phyloP scores from a whole-genome alignment of 1,139 yeast genomes.

The Groenewaldozyma auringiensis region DNA sequence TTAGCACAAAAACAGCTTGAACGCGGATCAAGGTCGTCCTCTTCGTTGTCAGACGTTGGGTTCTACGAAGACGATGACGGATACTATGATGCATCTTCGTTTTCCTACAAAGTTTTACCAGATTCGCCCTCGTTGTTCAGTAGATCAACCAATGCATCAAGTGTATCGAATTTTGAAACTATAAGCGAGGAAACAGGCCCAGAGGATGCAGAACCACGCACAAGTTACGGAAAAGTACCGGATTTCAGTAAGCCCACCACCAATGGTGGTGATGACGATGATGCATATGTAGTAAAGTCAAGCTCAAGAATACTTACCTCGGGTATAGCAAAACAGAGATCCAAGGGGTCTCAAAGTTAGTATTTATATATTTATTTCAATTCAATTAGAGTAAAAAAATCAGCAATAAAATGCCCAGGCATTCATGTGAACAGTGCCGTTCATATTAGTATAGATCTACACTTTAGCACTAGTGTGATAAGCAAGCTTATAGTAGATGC shows the following conservation, averaged over 20 bases:
- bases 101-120: background rate
- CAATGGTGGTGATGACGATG: background rate
- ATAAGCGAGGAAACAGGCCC: background rate
- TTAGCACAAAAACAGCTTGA: background rate
- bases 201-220: background rate
- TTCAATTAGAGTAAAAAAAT: too few species aligned
- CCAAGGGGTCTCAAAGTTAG: background rate
- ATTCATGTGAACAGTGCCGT: too few species aligned
- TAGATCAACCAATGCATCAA: background rate
- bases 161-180: background rate
- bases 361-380: background rate
- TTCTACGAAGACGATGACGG: slow-evolving; percentile 4
- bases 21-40: background rate
- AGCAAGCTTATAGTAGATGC: background rate
- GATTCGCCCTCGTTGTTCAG: background rate
- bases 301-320: background rate
- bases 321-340: background rate
- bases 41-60: background rate
- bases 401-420: too few species aligned
- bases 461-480: background rate
- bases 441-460: too few species aligned
- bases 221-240: too few species aligned
- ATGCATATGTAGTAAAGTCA: background rate
- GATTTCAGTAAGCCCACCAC: background rate
- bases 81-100: background rate